These are phyloP conservation scores for Berkeleyomyces rouxiae DNA, from an alignment of 2,329 filamentous ascomycete species.

Conservation along the genomic window DNA sequence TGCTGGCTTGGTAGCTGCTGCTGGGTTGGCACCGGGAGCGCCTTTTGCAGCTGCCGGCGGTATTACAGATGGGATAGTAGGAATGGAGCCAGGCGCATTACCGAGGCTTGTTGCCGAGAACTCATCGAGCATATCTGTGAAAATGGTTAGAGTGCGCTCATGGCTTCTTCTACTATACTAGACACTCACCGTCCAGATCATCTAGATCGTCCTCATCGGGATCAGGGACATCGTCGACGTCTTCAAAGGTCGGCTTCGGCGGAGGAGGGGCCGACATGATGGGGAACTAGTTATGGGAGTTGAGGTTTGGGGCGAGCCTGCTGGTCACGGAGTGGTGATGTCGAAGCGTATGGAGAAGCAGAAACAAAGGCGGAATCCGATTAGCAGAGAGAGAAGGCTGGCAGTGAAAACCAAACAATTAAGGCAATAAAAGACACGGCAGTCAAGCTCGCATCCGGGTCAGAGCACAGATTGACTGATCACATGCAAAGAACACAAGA, in stretches of 20 bases:
- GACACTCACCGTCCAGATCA: slow-evolving; percentile 62
- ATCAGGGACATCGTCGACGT: slow-evolving; percentile 51
- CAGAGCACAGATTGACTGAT: background rate
- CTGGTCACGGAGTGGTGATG: too few relatives aligned
- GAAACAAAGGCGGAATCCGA: too few relatives aligned
- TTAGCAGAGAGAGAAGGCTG: too few relatives aligned
- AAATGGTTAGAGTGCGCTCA: slow-evolving; percentile 7
- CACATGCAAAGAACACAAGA: background rate
- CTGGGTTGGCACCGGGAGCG: background rate
- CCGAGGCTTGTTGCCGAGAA: slow-evolving; percentile 45
- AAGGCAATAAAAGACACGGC: background rate
- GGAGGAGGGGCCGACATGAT: slow-evolving; percentile 8
- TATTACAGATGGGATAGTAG: slow-evolving; percentile 24
- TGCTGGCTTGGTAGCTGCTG: background rate
- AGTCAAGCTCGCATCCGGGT: background rate
- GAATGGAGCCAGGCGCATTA: background rate
- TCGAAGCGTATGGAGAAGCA: too few relatives aligned
- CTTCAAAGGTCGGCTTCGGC: slow-evolving; percentile 14
- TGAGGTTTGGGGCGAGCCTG: background rate
- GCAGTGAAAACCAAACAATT: too few relatives aligned
- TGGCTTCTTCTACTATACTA: background rate
- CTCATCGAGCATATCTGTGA: slow-evolving; percentile 77
- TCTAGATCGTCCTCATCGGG: slow-evolving; percentile 87
- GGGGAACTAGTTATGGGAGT: background rate
- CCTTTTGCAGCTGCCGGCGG: slow-evolving; percentile 24